phyloP scores from a whole-genome alignment of 1,139 yeast species.

The Blastobotrys apis region DNA sequence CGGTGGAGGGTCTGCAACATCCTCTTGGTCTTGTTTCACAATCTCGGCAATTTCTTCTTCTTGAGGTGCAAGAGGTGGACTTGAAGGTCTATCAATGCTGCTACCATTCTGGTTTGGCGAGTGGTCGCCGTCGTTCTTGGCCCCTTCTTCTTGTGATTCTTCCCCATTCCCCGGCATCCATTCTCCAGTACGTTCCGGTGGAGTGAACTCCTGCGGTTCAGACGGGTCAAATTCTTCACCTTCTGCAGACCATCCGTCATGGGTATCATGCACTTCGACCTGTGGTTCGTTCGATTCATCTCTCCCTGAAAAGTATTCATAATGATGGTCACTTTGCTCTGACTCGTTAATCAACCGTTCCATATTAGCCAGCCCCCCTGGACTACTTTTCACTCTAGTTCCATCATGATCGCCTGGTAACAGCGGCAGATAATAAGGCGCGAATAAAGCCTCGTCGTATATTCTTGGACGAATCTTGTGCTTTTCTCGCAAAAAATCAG shows the following conservation, averaged over 20 bases:
- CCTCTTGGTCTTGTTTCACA: slow-evolving; percentile 5
- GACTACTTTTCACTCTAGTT: slow-evolving; percentile 74
- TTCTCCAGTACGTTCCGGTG: slow-evolving; percentile 19
- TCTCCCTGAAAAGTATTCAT: slow-evolving; percentile 84
- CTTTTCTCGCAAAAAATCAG: slow-evolving; percentile 57
- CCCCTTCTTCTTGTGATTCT: not conserved
- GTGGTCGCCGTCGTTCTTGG: not conserved
- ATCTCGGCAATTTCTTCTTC: slow-evolving; percentile 20
- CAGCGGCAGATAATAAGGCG: slow-evolving; percentile 83
- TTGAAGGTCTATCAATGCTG: slow-evolving; percentile 1
- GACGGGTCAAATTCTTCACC: slow-evolving; percentile 53
- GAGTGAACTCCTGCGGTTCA: slow-evolving; percentile 61
- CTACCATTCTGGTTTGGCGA: not conserved
- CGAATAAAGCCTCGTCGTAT: slow-evolving; percentile 87
- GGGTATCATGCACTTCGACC: slow-evolving; percentile 36
- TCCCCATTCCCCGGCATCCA: slow-evolving; percentile 11
- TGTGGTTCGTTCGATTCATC: slow-evolving; percentile 18
- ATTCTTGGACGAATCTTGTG: slow-evolving; percentile 83
- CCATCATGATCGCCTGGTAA: slow-evolving; percentile 79
- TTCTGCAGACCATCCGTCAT: slow-evolving; percentile 16
- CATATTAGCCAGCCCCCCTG: slow-evolving; percentile 62
- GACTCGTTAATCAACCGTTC: slow-evolving; percentile 75
- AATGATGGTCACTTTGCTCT: slow-evolving; percentile 85
- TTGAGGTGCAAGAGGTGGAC: slow-evolving; percentile 18
- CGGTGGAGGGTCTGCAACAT: slow-evolving; percentile 2